Evolutionary conservation across 148 eudicot species (phyloP), one percentile per base, ranked within the genome.

Genomic region (Camellia lanceoleosa): DNA sequence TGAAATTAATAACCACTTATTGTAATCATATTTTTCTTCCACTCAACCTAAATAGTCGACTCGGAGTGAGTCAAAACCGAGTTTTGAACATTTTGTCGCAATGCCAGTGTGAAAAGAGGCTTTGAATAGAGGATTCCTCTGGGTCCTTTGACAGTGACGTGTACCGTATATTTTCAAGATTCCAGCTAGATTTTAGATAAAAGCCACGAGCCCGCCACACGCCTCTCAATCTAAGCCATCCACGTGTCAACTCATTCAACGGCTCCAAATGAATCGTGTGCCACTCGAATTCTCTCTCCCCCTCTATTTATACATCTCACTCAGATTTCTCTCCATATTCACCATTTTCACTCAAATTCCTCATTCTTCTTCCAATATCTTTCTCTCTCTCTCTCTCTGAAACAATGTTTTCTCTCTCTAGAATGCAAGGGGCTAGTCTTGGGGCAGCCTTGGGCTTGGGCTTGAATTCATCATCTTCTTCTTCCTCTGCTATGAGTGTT

Each of bases 131-230:
- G 30, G 80, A 77, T 65, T 15, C 80, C 71, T 52, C 23, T 43
- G 41, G 70, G 18, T 47, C 70, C n/a, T 14, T 5, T 56, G 74
- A 79, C 84, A 68, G 76, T 46, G 90, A 88, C 82, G 79, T 75
- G 81, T 85, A 70, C 74, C 42, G 68, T 87, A 79, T 51, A 74
- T 66, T n/a, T 18, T 0, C 52, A 5, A 49, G 5, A 49, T 49
- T 2, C 52, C 67, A 43, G 38, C 13, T 19, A 52, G 15, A 71
- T 60, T 47, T 44, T 49, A 79, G 84, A 83, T 79, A 76, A 41
- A 71, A 84, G 86, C 84, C 94, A 91, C 92, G 90, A 85, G 93
- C 77, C 81, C 71, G 83, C 94, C 97, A 93, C 97, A 93, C 97
- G 94, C 97, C 94, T 62, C 75, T 85, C 75, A 16, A 83, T 89